Conservation (phyloP, 1,284 basidiomycete species). For the Xanthoconium separans region DNA sequence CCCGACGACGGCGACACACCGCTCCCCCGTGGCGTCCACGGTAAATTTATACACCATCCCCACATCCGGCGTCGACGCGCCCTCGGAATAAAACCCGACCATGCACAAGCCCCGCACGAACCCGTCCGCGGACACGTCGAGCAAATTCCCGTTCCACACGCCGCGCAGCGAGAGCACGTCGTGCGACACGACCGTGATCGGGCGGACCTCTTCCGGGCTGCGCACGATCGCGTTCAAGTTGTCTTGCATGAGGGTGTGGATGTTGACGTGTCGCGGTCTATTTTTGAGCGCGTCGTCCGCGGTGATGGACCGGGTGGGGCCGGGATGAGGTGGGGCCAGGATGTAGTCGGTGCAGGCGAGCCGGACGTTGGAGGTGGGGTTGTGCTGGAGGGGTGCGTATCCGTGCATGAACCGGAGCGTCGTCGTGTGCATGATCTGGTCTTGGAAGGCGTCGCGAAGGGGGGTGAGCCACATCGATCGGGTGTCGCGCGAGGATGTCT, state of each 20-base stretch:
- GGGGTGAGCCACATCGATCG: constrained; percentile 16
- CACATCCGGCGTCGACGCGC: background rate
- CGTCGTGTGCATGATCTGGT: constrained; percentile 10
- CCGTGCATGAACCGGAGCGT: constrained; percentile 24
- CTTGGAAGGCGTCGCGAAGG: constrained; percentile 10
- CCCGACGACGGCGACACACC: constrained; percentile 13
- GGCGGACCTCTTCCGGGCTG: constrained; percentile 8
- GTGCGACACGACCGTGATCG: constrained; percentile 11
- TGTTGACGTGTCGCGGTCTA: background rate
- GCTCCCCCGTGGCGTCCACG: constrained; percentile 19
- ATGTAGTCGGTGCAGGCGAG: constrained; percentile 21
- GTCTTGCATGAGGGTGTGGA: background rate
- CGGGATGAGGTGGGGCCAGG: background rate
- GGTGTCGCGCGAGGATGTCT: constrained; percentile 7
- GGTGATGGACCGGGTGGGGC: background rate
- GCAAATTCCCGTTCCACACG: constrained; percentile 10
- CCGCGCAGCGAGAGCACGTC: constrained; percentile 13
- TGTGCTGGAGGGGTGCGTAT: background rate
- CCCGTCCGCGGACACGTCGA: constrained; percentile 16
- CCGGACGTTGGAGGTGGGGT: background rate
- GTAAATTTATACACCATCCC: constrained; percentile 12
- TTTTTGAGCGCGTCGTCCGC: background rate
- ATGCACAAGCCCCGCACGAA: constrained; percentile 19
- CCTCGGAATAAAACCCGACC: background rate
- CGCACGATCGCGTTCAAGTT: constrained; percentile 1